Conservation (phyloP, 148 eudicot genomes). For the Hydrangea macrophylla region DNA sequence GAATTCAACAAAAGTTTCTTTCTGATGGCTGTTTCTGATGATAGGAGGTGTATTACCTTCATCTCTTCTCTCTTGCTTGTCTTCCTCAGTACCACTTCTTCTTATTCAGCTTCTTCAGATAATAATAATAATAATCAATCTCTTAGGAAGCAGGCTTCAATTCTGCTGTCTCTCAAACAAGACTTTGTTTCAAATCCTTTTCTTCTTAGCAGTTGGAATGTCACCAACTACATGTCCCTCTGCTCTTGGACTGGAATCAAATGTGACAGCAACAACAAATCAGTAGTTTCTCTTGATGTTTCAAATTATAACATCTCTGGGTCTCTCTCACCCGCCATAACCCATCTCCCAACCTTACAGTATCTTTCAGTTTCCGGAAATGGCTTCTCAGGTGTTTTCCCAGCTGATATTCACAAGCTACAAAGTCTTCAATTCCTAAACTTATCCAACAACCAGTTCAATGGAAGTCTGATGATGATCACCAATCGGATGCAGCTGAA, state of each 20-base stretch:
- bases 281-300: constrained; percentile 36
- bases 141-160: constrained; percentile 39
- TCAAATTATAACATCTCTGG: constrained; percentile 52
- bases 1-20: constrained; percentile 5
- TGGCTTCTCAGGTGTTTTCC: constrained; percentile 32
- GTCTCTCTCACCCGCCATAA: constrained; percentile 32
- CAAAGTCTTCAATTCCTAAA: constrained; percentile 46
- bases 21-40: constrained; percentile 19
- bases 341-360: constrained; percentile 31
- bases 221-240: constrained; percentile 28
- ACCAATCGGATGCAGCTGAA: constrained; percentile 29
- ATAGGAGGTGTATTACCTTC: constrained; percentile 17
- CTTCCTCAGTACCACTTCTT: constrained; percentile 17
- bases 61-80: constrained; percentile 21
- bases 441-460: constrained; percentile 52
- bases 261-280: constrained; percentile 26
- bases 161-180: constrained; percentile 40
- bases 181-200: constrained; percentile 23
- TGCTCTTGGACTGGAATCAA: constrained; percentile 36
- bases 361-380: constrained; percentile 35
- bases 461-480: constrained; percentile 44
- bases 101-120: constrained; percentile 16
- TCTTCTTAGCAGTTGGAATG: constrained; percentile 19
- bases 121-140: too few relatives aligned
- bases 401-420: constrained; percentile 31